Evolutionary conservation across 2,329 filamentous ascomycete genomes (phyloP).

Genomic region (Stachybotrys echinatus): DNA sequence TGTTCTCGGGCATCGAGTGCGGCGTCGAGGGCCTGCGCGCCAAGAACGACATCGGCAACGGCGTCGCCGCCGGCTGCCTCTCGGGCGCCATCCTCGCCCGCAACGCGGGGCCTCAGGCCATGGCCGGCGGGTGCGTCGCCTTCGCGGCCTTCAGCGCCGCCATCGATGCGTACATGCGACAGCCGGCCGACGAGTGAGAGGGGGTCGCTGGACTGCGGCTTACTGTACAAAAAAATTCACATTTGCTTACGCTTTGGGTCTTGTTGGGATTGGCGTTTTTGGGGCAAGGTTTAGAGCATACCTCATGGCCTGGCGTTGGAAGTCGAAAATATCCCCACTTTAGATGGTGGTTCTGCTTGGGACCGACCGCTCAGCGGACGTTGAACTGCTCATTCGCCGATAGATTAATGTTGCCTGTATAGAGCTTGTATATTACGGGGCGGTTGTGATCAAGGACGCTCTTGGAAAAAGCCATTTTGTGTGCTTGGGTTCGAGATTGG

Average conservation of each 20-base stretch:
- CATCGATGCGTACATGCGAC: conserved; percentile 87
- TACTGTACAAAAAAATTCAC: background rate
- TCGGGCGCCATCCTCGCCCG: conserved; percentile 86
- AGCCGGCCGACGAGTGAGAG: conserved; percentile 59
- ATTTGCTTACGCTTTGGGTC: background rate
- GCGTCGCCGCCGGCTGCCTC: conserved; percentile 79
- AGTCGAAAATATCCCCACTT: background rate
- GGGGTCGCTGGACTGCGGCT: conserved; percentile 3
- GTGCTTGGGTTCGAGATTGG: too few species aligned
- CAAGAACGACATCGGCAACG: conserved; percentile 90
- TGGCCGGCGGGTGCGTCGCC: conserved; percentile 79
- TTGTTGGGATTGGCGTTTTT: background rate
- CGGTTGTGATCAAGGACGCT: too few species aligned
- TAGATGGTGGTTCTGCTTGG: background rate
- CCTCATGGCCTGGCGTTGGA: background rate
- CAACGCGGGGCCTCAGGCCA: conserved; percentile 84
- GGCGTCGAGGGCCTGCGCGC: conserved; percentile 88
- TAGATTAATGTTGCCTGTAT: background rate
- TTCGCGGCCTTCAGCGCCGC: conserved; percentile 91
- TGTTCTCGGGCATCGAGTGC: conserved; percentile 92
- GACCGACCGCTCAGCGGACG: background rate
- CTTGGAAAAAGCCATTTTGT: too few species aligned
- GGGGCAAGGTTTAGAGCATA: background rate
- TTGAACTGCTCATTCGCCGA: background rate
- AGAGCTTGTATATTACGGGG: background rate